Percentiles rank a stretch among this genome's conserved stretches.
Conservation (phyloP, 2,329 filamentous ascomycete genomes). For the Xylaria sp. region DNA sequence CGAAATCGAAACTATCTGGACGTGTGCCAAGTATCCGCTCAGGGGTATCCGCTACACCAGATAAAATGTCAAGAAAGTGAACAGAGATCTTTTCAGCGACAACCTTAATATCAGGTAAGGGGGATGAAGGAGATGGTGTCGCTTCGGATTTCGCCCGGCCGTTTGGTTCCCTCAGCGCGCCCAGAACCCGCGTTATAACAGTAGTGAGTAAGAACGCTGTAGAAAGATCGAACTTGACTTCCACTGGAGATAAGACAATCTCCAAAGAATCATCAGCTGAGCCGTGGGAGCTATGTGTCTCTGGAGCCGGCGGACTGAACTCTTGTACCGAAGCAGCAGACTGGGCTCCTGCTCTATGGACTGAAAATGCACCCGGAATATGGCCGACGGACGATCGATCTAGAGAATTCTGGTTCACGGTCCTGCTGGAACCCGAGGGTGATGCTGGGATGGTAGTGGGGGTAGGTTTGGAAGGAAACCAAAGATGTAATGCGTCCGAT, state of each 20-base stretch:
- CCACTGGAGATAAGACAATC: constrained; percentile 63
- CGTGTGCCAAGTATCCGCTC: constrained; percentile 58
- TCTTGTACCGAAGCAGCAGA: constrained; percentile 40
- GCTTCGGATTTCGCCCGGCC: constrained; percentile 32
- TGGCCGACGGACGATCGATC: constrained; percentile 58
- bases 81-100: constrained; percentile 62
- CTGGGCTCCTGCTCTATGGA: constrained; percentile 51
- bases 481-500: constrained; percentile 63
- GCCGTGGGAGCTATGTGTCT: constrained; percentile 9
- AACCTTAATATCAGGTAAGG: constrained; percentile 57
- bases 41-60: constrained; percentile 63
- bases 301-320: constrained; percentile 26
- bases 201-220: constrained; percentile 66
- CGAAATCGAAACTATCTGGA: constrained; percentile 56
- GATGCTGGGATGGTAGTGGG: constrained; percentile 54
- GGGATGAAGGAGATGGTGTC: constrained; percentile 40
- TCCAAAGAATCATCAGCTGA: constrained; percentile 57
- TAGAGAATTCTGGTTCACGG: constrained; percentile 26
- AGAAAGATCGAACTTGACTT: constrained; percentile 66
- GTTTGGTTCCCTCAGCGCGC: constrained; percentile 54
- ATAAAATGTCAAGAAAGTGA: constrained; percentile 66
- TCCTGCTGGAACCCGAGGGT: constrained; percentile 8
- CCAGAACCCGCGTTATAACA: constrained; percentile 61
- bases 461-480: constrained; percentile 63
- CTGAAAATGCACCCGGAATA: constrained; percentile 71